Evolutionary conservation across 148 eudicot species (phyloP).

Genomic region (Heliamphora exappendiculata): DNA sequence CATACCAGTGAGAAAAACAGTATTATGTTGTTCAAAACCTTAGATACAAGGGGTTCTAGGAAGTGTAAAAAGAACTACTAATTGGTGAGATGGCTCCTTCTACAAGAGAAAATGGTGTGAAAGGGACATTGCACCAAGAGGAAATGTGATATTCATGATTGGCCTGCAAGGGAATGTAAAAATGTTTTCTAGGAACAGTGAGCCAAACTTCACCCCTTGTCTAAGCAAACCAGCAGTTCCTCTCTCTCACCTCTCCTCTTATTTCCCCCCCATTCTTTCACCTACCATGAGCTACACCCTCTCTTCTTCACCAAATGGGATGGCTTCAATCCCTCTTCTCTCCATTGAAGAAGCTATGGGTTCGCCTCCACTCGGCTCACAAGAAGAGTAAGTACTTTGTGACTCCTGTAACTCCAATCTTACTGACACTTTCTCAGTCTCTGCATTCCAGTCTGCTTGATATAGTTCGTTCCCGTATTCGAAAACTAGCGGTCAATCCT

Average conservation of each 20-base stretch:
- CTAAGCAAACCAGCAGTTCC: conserved; percentile 55
- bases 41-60: conserved; percentile 17
- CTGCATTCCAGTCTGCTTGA: not conserved
- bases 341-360: conserved; percentile 79
- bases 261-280: conserved; percentile 19
- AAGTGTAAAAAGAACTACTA: conserved; percentile 21
- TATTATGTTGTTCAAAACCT: conserved; percentile 1
- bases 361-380: conserved; percentile 52
- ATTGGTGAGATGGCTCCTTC: conserved; percentile 43
- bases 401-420: not conserved
- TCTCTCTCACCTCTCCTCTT: conserved; percentile 21
- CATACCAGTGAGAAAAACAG: not conserved
- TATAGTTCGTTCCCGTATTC: too few species aligned
- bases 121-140: conserved; percentile 51
- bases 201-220: conserved; percentile 59
- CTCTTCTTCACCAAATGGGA: conserved; percentile 52
- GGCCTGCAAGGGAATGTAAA: conserved; percentile 36
- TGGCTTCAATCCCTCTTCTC: conserved; percentile 89
- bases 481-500: too few species aligned
- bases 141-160: conserved; percentile 39
- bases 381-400: conserved; percentile 50
- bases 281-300: conserved; percentile 51
- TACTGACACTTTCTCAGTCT: not conserved
- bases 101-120: conserved; percentile 44
- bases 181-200: conserved; percentile 12